Evolutionary conservation across 176 grass and related monocot species (phyloP), one percentile per base, ranked within the genome.

Genomic region (Saccharum spontaneum): DNA sequence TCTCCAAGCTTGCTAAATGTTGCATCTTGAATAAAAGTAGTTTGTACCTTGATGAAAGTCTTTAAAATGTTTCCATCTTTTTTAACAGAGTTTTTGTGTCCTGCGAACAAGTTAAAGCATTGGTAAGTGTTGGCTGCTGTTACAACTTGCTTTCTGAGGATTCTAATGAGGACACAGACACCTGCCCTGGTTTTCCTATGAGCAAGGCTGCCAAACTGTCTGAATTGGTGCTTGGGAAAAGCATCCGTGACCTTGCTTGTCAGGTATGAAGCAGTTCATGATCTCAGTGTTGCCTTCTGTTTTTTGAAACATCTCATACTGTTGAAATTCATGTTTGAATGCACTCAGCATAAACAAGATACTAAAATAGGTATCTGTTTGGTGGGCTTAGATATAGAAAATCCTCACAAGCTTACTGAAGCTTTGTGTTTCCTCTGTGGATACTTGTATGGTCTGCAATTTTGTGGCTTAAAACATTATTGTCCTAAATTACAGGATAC

Each of bases 91-190:
- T 87, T 65, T 99, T 99, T 89, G 67, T 90, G 31, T 86, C 85
- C 22, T 99, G 90, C 10, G 33, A 92, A 89, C 84, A 87, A 86
- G 90, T 93, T 39, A 94, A 90, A 86, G 90, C 91, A 76, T 46
- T 92, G 63, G 84, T 99, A 74, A 93, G 91, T 8, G 41, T 99
- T 16, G 91, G 97, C 15, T 99, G 93, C 81, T 94, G 97, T 84
- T 96, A 96, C 84, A 99, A 99, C 67, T 91, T 99, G 72, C 79
- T 99, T 45, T 99, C 91, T 40, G 97, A 98, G 69, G 87, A 83
- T 61, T 85, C 50, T 55, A 55, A 54, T 11, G 82, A 85, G 69
- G 72, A 59, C 66, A 83, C 68, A 78, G 76, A 82, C 28, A 77
- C 39, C 3, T 85, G 73, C 67, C 83, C 60, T 68, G 88, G 97